Conservation (phyloP, 306 rosid species). For the Astragalus membranaceus region DNA sequence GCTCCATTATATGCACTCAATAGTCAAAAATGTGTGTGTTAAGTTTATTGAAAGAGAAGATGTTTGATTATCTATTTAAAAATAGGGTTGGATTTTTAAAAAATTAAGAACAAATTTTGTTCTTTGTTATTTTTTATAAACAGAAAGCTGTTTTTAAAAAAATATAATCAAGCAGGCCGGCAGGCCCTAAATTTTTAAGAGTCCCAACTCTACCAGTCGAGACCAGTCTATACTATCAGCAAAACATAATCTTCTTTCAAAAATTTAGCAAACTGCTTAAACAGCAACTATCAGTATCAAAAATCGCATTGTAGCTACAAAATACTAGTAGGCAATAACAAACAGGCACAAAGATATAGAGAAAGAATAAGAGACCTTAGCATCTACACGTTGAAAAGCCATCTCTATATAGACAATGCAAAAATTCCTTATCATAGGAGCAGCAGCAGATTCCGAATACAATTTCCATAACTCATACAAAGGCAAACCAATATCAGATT, state of each 20-base stretch:
- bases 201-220: background rate
- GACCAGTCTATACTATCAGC: no score
- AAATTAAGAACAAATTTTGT: no score
- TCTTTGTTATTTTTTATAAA: no score
- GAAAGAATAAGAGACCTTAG: constrained; percentile 35
- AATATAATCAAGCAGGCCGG: no score
- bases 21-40: background rate
- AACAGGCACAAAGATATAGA: constrained; percentile 7
- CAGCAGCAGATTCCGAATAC: constrained; percentile 53
- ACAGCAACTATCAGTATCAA: constrained; percentile 1
- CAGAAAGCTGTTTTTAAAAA: no score
- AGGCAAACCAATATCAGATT: constrained; percentile 76
- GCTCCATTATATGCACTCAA: constrained; percentile 8
- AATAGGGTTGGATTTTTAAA: no score
- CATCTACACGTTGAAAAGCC: constrained; percentile 79
- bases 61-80: no score
- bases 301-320: background rate
- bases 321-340: background rate
- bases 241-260: background rate
- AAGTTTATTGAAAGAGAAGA: background rate
- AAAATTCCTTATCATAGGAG: constrained; percentile 83
- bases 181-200: no score
- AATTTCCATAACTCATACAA: constrained; percentile 71
- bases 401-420: constrained; percentile 91
- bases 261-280: background rate